Conservation (phyloP, 2,329 filamentous ascomycete genomes). For the Aspergillus quadrilineatus region DNA sequence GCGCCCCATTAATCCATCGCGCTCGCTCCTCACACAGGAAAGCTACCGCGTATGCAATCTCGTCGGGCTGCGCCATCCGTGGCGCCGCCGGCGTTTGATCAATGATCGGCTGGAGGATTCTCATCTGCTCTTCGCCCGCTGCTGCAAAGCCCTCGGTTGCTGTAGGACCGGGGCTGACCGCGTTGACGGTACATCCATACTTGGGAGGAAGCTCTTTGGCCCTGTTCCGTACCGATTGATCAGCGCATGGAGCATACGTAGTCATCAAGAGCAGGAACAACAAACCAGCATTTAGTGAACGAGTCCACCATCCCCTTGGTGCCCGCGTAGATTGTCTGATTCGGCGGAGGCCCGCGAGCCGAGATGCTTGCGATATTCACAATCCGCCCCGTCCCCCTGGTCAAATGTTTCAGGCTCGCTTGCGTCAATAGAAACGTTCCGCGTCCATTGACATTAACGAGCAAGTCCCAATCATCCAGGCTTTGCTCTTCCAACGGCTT, state of each 20-base stretch:
- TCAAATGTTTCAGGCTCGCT: constrained; percentile 40
- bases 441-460: too few species aligned
- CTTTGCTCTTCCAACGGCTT: too few species aligned
- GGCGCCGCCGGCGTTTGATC: constrained; percentile 46
- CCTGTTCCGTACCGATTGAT: constrained; percentile 6
- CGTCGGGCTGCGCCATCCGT: constrained; percentile 46
- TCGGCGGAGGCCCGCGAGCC: constrained; percentile 33
- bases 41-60: constrained; percentile 50
- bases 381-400: constrained; percentile 38
- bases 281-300: constrained; percentile 46
- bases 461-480: too few species aligned
- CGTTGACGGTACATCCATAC: constrained; percentile 50
- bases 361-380: constrained; percentile 47
- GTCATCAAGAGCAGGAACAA: not conserved
- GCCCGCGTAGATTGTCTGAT: constrained; percentile 51
- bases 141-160: constrained; percentile 38
- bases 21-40: constrained; percentile 47
- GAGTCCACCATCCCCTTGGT: constrained; percentile 53
- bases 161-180: constrained; percentile 47
- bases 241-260: not conserved
- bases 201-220: constrained; percentile 47
- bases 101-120: constrained; percentile 43
- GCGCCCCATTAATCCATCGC: constrained; percentile 50
- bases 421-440: constrained; percentile 24
- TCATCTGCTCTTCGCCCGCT: constrained; percentile 44